Base-by-base conservation (phyloP, 1,284 basidiomycete genomes). In the Hemileia vastatrix region DNA sequence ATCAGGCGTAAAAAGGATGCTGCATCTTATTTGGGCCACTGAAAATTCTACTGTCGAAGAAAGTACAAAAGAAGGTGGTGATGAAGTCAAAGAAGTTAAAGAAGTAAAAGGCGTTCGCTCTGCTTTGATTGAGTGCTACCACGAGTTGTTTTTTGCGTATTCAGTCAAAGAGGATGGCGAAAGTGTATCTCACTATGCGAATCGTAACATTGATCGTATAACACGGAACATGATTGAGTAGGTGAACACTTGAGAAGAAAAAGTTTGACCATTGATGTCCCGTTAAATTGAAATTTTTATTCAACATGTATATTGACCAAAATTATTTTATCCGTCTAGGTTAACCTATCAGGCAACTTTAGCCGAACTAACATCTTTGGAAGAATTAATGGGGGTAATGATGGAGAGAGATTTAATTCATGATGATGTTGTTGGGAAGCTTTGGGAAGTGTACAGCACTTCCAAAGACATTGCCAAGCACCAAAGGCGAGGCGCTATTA, bases 151-250 rank as follows among this genome's bases (percentile, higher is more conserved):
- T 79, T 96, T 98, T 72, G 91, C 93, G 32, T 51, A 51, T 4
- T 33, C 55, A 4, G 27, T 50, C 13, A 48, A 53, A 27, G 61
- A 82, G 85, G 2, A 73, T 88, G 1, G 71, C 74, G 8, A 78
- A 78, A 64, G 78, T 80, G 0, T 62, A 23, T 47, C 52, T 21
- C 43, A 40, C 18, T 62, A 82, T 84, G 21, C 82, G 0, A 91
- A 91, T 75, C 85, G 86, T 65, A 90, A 96, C 74, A 83, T 95
- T 63, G 92, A 85, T 68, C 81, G 91, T n/a, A 94, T 98, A 53
- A 83, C 93, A n/a, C 92, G 91, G 78, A 96, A 98, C 76, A 90
- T 98, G 84, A 90, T 98, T 57, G 88, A 93, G 91, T 92, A 62
- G 24, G 59, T 62, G 19, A 15, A 27, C n/a, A n/a, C n/a, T n/a